Conservation (phyloP, 2,329 filamentous ascomycete species). For the Alternaria brassicae region DNA sequence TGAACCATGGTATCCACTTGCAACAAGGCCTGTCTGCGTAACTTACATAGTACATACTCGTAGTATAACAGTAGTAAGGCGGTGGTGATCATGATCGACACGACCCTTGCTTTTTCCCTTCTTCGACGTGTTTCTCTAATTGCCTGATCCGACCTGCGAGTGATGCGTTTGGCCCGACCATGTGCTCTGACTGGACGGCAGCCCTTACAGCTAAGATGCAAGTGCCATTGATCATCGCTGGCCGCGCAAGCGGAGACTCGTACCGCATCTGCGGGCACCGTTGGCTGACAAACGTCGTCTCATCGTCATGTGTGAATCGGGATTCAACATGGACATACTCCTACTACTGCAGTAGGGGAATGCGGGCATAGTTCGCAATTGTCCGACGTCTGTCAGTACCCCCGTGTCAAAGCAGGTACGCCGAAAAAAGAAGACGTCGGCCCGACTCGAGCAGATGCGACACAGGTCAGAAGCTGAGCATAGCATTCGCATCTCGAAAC, state of each 20-base stretch:
- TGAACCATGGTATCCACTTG: constrained; percentile 17
- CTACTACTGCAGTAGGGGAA: no score
- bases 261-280: constrained; percentile 15
- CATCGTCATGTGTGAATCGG: not conserved
- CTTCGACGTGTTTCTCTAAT: constrained; percentile 41
- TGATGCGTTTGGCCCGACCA: constrained; percentile 24
- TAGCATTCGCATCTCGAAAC: constrained; percentile 17
- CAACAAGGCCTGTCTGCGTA: constrained; percentile 29
- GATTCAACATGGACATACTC: not conserved
- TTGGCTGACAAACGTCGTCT: not conserved
- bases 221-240: constrained; percentile 31
- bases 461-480: constrained; percentile 20
- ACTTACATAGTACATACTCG: no score
- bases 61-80: no score
- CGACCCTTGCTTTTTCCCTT: constrained; percentile 37
- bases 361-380: not conserved
- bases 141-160: constrained; percentile 47
- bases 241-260: constrained; percentile 19
- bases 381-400: not conserved
- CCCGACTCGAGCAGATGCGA: constrained; percentile 26
- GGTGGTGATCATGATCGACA: constrained; percentile 39
- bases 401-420: not conserved
- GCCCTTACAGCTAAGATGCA: constrained; percentile 18
- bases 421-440: constrained; percentile 15
- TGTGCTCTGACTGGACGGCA: constrained; percentile 32